Evolutionary conservation across 495 filamentous ascomycete genomes (phyloP), one percentile per base, ranked within the genome.

Genomic region (Annulohypoxylon nitens): DNA sequence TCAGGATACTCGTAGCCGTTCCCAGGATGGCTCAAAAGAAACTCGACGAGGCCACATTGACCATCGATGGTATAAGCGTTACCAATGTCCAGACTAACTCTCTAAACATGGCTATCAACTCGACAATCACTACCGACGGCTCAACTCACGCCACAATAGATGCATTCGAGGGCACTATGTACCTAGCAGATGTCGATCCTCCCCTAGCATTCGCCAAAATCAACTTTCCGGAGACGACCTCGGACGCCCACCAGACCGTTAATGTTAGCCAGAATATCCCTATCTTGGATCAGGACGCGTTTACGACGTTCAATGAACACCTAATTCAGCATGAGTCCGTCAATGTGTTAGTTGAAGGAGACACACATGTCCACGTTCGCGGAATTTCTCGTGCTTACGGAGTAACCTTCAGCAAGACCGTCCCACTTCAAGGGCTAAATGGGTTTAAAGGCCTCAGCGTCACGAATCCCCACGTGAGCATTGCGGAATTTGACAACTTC

Each of bases 21-120:
- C 92, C 92, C 57, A 86, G 87, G 61, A 92, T 93, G 64, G 91
- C 92, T 23, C 92, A 94, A 78, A 41, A 81, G 51, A 89, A 89
- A 76, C 84, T 94, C 67, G 87, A 92, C 72, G 79, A 88, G 20
- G 90, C 93, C 18, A 86, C 83, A 14, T 83, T 94, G 50, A 82
- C 83, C 25, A 80, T 95, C 74, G 85, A 85, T 14, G 76, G 81
- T 57, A 86, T 94, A 74, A 54, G 82, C 10, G 83, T 93, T 77
- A 85, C 84, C 51, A 79, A 91, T 34, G 90, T 92, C 2, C 81
- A 86, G 30, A 79, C 88, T 6, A 76, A 88, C 12, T 86, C 84
- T 25, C 81, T 93, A 72, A 79, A 84, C 59, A 83, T 94, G 69
- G 76, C 84, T 61, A 85, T 85, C 72, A 84, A 86, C 68, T 88